A percentile compares a stretch with the other conserved stretches of the same genome.
These are phyloP conservation scores for Hypoxylon lienhwacheense DNA, from an alignment of 495 filamentous ascomycete genomes.

Conservation along the genomic window DNA sequence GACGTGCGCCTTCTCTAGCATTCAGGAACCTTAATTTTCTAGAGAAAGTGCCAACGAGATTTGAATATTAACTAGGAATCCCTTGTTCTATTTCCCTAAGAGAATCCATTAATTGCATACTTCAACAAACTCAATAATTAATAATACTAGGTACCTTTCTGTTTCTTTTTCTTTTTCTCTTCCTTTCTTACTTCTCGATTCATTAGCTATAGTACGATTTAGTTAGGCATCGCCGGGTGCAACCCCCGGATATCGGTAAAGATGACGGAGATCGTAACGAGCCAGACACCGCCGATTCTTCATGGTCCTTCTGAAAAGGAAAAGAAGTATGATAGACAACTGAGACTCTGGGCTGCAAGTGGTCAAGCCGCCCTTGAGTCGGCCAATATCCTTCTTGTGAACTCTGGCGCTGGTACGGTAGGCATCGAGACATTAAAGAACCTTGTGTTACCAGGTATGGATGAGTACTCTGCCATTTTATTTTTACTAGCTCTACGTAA, in stretches of 20 bases:
- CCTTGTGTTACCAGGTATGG: constrained; percentile 76
- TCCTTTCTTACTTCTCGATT: too few relatives aligned
- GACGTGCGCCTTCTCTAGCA: background rate
- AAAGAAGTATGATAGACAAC: constrained; percentile 93
- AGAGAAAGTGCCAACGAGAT: background rate
- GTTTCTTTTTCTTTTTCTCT: background rate
- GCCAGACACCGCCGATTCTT: constrained; percentile 55
- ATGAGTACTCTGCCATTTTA: background rate
- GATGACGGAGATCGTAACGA: constrained; percentile 53
- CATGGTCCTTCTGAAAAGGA: constrained; percentile 79
- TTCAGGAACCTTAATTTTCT: background rate
- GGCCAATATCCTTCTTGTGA: constrained; percentile 84
- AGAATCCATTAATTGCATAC: too few relatives aligned
- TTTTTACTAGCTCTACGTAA: background rate
- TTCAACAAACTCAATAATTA: too few relatives aligned
- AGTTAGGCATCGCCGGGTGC: constrained; percentile 12
- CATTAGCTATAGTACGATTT: too few relatives aligned
- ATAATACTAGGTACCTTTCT: too few relatives aligned
- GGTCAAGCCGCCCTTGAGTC: constrained; percentile 90
- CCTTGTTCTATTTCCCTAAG: background rate
- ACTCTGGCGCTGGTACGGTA: constrained; percentile 77
- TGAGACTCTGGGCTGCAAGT: constrained; percentile 91
- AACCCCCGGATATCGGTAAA: constrained; percentile 20
- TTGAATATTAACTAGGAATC: background rate
- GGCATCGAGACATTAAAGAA: constrained; percentile 97